Percentiles rank a stretch among this genome's conserved stretches.
These are phyloP conservation scores for Suhomyces bribrorum DNA, from an alignment of 1,139 yeast genomes.

Conservation along the genomic window DNA sequence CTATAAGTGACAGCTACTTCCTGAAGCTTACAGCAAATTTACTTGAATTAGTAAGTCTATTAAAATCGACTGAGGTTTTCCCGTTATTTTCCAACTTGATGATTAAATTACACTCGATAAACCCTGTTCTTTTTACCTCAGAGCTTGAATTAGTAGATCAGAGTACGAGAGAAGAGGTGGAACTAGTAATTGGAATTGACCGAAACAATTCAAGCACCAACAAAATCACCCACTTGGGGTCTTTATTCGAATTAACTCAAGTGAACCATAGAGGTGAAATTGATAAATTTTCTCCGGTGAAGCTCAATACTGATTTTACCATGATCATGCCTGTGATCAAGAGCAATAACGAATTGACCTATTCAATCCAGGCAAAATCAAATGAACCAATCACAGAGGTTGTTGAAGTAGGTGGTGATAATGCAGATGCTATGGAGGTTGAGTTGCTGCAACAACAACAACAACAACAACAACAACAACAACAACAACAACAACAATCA, in stretches of 20 bases:
- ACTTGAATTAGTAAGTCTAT: conserved; percentile 36
- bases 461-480: no score
- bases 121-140: conserved; percentile 28
- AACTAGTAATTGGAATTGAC: conserved; percentile 35
- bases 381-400: conserved; percentile 8
- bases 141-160: conserved; percentile 29
- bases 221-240: conserved; percentile 17
- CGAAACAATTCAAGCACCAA: conserved; percentile 19
- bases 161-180: conserved; percentile 36
- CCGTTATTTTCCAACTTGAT: conserved; percentile 28
- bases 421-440: conserved; percentile 9
- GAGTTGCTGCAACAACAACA: no score
- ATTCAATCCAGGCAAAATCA: conserved; percentile 6
- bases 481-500: no score
- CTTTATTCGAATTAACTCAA: conserved; percentile 33
- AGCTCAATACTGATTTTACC: conserved; percentile 38
- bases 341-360: conserved; percentile 18
- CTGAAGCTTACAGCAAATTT: conserved; percentile 29
- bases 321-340: conserved; percentile 35
- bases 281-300: conserved; percentile 32
- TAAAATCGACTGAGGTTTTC: conserved; percentile 35
- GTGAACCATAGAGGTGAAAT: conserved; percentile 21
- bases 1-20: conserved; percentile 37
- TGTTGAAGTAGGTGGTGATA: conserved; percentile 12
- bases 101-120: conserved; percentile 32